phyloP scores from a whole-genome alignment of 805 yeast genomes.

The Suhomyces pyralidae region DNA sequence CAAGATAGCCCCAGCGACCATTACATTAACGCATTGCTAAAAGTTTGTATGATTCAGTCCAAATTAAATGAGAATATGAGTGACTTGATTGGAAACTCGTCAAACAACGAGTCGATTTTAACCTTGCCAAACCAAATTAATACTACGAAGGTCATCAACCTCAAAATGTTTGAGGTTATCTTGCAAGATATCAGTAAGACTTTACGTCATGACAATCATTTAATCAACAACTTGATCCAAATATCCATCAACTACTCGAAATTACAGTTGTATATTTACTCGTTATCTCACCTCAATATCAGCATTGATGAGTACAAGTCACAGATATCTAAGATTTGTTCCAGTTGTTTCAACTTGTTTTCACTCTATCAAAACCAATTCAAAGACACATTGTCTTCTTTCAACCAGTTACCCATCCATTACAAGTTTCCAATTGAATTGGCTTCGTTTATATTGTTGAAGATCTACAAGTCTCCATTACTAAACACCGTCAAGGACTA shows the following conservation, averaged over 20 bases:
- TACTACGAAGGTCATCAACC: constrained; percentile 33
- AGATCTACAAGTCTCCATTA: constrained; percentile 33
- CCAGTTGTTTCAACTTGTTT: constrained; percentile 24
- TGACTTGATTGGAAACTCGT: constrained; percentile 21
- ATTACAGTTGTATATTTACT: constrained; percentile 36
- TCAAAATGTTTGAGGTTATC: constrained; percentile 43
- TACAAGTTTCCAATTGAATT: constrained; percentile 38
- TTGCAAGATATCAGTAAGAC: constrained; percentile 25
- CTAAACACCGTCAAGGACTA: constrained; percentile 24
- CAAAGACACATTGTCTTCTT: constrained; percentile 12
- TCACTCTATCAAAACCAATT: constrained; percentile 22
- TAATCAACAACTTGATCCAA: constrained; percentile 23
- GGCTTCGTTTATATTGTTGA: constrained; percentile 27
- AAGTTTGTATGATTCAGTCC: constrained; percentile 36
- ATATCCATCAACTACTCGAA: constrained; percentile 36
- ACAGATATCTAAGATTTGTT: constrained; percentile 23
- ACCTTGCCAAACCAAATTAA: constrained; percentile 15
- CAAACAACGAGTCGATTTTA: constrained; percentile 10
- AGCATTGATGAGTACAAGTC: constrained; percentile 25
- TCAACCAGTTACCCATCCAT: constrained; percentile 38
- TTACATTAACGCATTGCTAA: constrained; percentile 23
- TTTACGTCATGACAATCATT: constrained; percentile 12
- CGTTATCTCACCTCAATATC: constrained; percentile 25
- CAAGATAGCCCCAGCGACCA: constrained; percentile 14
- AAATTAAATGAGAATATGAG: constrained; percentile 39